Evolutionary conservation across 2,329 filamentous ascomycete genomes (phyloP), one percentile per base, ranked within the genome.

Genomic region (Myriosclerotinia scirpicola): DNA sequence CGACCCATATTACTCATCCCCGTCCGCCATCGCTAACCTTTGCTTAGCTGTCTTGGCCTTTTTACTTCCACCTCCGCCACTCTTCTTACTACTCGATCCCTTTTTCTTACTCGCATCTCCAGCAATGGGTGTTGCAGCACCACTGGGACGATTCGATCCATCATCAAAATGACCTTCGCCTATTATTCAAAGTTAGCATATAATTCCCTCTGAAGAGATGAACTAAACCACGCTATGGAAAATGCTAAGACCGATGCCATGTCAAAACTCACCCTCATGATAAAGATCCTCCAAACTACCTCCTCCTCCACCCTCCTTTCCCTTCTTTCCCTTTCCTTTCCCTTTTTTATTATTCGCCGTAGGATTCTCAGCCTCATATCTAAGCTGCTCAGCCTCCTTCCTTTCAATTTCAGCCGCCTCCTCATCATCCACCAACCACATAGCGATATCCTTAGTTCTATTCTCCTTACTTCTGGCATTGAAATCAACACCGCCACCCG

Each of bases 371-470:
- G 71, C 75, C 61, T 77, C 75, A 26, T 71, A 67, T 68, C 87
- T 86, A 17, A 91, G 83, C 8, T 96, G 81, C 78, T 97, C 93
- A 71, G 91, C 92, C 80, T 97, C 95, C 73, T 93, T 93, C 71
- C 90, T 88, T 80, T 97, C 94, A 75, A 99, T 94, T 78, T 95
- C 85, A 75, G 95, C 94, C 1, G 93, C 95, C 77, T 98, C 92
- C 67, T 98, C 94, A 72, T 98, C 95, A 76, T 99, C 95, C 22
- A 94, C 94, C 70, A 99, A 88, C 95, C 95, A 98, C 90, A 98
- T 90, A 55, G 95, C 95, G 79, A 98, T 98, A 76, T 99, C 95
- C 80, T 96, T 96, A 77, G 96, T 97, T 70, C 93, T 88, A 79
- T 96, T 97, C 81, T 97, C 94, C 6, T 90, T 85, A 70, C 89